Evolutionary conservation across 106 monocot species (phyloP), one percentile per base, ranked within the genome.

Genomic region (Allium cepa): DNA sequence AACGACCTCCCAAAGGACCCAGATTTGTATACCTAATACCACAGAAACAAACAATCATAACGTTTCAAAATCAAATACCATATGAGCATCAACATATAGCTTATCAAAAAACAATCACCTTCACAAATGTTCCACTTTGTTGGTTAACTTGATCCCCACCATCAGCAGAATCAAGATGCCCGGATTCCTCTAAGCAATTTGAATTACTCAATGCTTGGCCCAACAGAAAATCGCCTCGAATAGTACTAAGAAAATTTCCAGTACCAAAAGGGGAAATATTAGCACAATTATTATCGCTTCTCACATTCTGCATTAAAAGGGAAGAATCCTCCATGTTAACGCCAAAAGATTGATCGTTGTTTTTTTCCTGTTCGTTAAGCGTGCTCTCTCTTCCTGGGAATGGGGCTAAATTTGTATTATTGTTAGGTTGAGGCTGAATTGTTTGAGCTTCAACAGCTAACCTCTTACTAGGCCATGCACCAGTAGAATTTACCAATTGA

Each of bases 1-100:
- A 92, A 62, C 59, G 85, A 92, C 69, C 92, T 88, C 36, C 92
- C 92, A 59, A 78, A 85, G 67, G 85, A 82, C 62, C 83, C 92
- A 56, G 85, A 71, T 72, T 92, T 88, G 67, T 77, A 84, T 64
- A 88, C 82, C 88, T 88, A 45, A 63, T 15, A 46, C 16, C 28
- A 46, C 8, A 62, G 36, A 3, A 62, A 27, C 7, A 64, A 64
- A 55, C 5, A 36, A 36, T 5, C 1, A 46, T n/a, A 63, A 7
- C 7, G 6, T 63, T 63, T 63, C 47, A 63, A 10, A 63, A 63
- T 16, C 49, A 8, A 62, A 63, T 11, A 36, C 9, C 17, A 49
- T 8, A 49, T 48, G 64, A 16, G 66, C 15, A 18, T 12, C 51
- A 51, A 22, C n/a, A n/a, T 46, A 56, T 55, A 56, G 53, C 28